Evolutionary conservation across 345 rosid species (phyloP), one percentile per base, ranked within the genome.

Genomic region (Triadica sebifera): DNA sequence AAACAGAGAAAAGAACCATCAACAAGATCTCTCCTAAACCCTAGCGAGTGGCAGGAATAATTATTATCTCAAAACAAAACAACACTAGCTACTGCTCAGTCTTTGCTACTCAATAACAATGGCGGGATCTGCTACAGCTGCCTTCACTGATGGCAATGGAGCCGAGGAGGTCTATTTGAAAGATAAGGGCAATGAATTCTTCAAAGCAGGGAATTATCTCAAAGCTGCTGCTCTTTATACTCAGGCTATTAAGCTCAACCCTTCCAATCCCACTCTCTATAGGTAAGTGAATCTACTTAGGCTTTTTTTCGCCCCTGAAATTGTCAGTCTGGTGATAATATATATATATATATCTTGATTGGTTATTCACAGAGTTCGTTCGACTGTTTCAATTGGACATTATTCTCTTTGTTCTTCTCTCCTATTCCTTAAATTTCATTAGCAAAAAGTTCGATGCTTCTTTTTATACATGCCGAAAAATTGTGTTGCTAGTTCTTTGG

Each of bases 151-250:
- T 38, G 63, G 34, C 10, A 75, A 74, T 46, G 85, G 85, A n/a
- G 85, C 72, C 52, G 83, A 74, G 16, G 87, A 83, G 80, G 77
- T 75, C 37, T 91, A 96, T 49, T 81, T 93, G 69, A 95, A 93
- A 70, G 97, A 93, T 34, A 89, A 93, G 81, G 98, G 99, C 15
- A 93, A 95, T 62, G 99, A 90, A 66, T 89, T 91, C 85, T 95
- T 93, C 84, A 93, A 95, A 85, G 92, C 94, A 13, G 98, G 98
- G 58, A 95, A 91, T 85, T 93, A 81, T 71, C 96, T 93, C 59
- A 95, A 95, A 90, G 99, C 99, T 51, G 99, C 99, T 56, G 98
- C 98, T 81, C 85, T 95, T 55, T 95, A 95, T 78, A 95, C 99
- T 83, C 97, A 91, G 81, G 98, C 97, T 46, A 95, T 95, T 74